phyloP scores from a whole-genome alignment of 345 rosid genomes.

The Microthlaspi erraticum region DNA sequence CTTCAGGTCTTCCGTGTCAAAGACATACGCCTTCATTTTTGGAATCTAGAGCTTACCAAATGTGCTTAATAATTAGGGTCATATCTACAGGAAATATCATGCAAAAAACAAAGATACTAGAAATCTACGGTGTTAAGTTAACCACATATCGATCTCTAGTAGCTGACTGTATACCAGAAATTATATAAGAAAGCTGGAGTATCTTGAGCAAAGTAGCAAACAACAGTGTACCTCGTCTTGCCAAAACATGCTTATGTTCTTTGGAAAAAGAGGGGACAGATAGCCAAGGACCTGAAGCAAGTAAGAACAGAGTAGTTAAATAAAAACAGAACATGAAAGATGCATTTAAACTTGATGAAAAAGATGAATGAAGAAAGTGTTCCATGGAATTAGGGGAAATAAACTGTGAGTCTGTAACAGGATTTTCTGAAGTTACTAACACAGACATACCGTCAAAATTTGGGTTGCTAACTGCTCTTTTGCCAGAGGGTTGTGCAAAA shows the following conservation, averaged over 20 bases:
- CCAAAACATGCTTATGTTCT: conserved; percentile 87
- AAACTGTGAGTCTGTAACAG: conserved; percentile 16
- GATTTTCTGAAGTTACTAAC: conserved; percentile 18
- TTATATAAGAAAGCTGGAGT: background rate
- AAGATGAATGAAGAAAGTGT: background rate
- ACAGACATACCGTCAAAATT: conserved; percentile 75
- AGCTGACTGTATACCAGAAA: background rate
- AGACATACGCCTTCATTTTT: conserved; percentile 98
- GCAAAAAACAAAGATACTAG: conserved; percentile 16
- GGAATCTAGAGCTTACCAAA: conserved; percentile 98
- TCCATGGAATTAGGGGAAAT: background rate
- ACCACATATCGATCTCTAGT: conserved; percentile 4
- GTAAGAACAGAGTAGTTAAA: conserved; percentile 21
- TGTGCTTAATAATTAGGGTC: conserved; percentile 55
- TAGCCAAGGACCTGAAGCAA: conserved; percentile 79
- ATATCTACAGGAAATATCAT: conserved; percentile 12
- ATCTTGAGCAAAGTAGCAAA: conserved; percentile 36
- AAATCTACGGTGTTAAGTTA: conserved; percentile 6
- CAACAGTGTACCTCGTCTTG: conserved; percentile 87
- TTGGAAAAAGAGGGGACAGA: conserved; percentile 93
- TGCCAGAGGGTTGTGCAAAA: conserved; percentile 91
- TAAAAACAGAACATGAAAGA: conserved; percentile 27
- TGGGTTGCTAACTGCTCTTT: conserved; percentile 89
- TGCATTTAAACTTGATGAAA: conserved; percentile 14
- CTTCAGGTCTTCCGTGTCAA: conserved; percentile 95